Percentiles rank a stretch among this genome's conserved stretches.
These are phyloP conservation scores for Trametes punicea DNA, from an alignment of 768 basidiomycete genomes.

Conservation along the genomic window DNA sequence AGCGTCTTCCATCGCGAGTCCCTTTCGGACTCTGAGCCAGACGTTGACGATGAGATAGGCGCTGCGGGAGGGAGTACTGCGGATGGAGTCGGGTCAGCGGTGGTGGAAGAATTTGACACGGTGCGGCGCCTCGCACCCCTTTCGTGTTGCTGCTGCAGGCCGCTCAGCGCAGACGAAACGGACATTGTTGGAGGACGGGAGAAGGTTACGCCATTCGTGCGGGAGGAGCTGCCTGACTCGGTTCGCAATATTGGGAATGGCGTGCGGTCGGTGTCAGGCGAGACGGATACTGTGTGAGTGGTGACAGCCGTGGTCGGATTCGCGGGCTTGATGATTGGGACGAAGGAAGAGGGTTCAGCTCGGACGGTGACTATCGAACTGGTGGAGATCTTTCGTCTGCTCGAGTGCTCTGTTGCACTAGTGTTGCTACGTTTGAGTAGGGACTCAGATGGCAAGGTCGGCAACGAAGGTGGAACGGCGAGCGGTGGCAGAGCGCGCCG, in stretches of 20 bases:
- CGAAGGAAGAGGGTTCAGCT: constrained; percentile 36
- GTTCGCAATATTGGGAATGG: constrained; percentile 37
- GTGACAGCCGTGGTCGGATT: constrained; percentile 68
- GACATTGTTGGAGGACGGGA: constrained; percentile 59
- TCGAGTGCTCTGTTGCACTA: constrained; percentile 24
- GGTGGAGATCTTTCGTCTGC: constrained; percentile 43
- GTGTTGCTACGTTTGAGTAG: constrained; percentile 19
- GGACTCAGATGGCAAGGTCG: constrained; percentile 58
- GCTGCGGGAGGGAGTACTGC: constrained; percentile 36
- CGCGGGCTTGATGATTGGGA: constrained; percentile 50
- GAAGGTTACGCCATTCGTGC: constrained; percentile 54
- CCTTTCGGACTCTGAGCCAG: constrained; percentile 45
- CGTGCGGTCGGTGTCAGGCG: constrained; percentile 22
- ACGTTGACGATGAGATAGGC: constrained; percentile 32
- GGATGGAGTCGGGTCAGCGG: constrained; percentile 22
- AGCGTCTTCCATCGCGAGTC: constrained; percentile 39
- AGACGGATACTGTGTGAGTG: constrained; percentile 56
- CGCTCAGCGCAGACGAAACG: constrained; percentile 46
- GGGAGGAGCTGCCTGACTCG: constrained; percentile 43
- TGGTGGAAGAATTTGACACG: constrained; percentile 31
- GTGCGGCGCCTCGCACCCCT: constrained; percentile 36
- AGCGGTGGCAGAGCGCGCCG: constrained; percentile 46
- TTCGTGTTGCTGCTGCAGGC: constrained; percentile 51
- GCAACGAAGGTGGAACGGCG: constrained; percentile 55
- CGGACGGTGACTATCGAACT: constrained; percentile 46